Evolutionary conservation across 2,329 filamentous ascomycete genomes (phyloP), one percentile per base, ranked within the genome.

Genomic region (Lachnellula arida): DNA sequence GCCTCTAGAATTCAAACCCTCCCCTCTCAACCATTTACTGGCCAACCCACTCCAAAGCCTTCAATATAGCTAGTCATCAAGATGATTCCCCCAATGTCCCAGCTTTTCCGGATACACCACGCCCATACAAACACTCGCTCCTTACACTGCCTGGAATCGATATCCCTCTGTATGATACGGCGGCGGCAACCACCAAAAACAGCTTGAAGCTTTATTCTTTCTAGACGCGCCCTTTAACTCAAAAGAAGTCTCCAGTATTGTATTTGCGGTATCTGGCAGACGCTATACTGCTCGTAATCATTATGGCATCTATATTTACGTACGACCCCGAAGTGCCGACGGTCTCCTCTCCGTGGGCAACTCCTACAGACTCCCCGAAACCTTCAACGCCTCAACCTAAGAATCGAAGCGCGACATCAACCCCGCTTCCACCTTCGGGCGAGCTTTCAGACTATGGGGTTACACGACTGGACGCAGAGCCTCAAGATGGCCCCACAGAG

Each of bases 241-340:
- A 12, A 32, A 32, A 9, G 28, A 32, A 32, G 9, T 32, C 28
- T 32, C 28, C 8, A 32, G 9, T 12, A 32, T 32, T 32, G 9
- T 9, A 32, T 32, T 32, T 32, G 28, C 28, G 28, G 28, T 9
- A 32, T 1, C 9, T 11, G 28, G 28, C 9, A 32, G 28, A 32
- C 3, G 28, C 28, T 12, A 32, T 23, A 51, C 42, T 28, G 23
- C 23, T 44, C n/a, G 17, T 44, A 44, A 23, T 47, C 23, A 19
- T 37, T 59, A 95, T 94, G 89, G 93, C 94, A 56, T 97, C 93
- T 12, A 90, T 99, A 64, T 99, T 99, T 71, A 97, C 93, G 0
- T 99, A 89, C 70, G 91, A 97, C 60, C 86, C 90, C 2, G 88
- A 96, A 62, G 90, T 91, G 46, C 89, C 90, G 2, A 80, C 89